Conservation (phyloP, 148 eudicot species). For the Heliamphora exappendiculata region DNA sequence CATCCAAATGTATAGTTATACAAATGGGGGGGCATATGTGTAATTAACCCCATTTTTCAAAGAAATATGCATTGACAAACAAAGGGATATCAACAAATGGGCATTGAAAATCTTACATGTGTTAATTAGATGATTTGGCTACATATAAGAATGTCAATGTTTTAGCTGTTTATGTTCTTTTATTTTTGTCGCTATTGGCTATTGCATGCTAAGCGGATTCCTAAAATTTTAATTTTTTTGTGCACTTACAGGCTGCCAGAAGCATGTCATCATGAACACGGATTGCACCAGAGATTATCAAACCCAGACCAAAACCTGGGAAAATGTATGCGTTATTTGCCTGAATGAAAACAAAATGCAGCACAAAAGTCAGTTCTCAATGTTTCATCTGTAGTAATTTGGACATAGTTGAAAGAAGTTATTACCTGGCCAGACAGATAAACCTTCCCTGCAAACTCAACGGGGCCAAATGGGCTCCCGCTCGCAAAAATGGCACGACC, state of each 20-base stretch:
- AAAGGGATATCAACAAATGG: not conserved
- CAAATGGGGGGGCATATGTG: no score
- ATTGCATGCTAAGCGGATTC: not conserved
- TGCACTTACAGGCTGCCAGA: slow-evolving; percentile 85
- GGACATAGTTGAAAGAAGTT: not conserved
- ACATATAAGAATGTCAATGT: not conserved
- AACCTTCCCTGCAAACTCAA: slow-evolving; percentile 60
- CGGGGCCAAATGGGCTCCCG: slow-evolving; percentile 91
- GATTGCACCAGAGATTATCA: slow-evolving; percentile 93
- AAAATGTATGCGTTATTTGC: slow-evolving; percentile 96
- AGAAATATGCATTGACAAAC: no score
- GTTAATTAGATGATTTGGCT: not conserved
- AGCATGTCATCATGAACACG: slow-evolving; percentile 99
- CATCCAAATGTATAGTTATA: no score
- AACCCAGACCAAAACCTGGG: slow-evolving; percentile 93
- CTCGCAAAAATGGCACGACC: slow-evolving; percentile 93
- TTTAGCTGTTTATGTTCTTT: no score
- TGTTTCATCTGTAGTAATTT: not conserved
- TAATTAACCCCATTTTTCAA: no score
- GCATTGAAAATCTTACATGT: not conserved
- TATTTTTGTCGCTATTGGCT: not conserved
- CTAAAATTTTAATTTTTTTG: not conserved
- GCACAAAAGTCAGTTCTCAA: slow-evolving; percentile 9
- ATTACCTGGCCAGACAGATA: slow-evolving; percentile 80
- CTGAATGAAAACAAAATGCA: slow-evolving; percentile 29